Conservation (phyloP, 441 rosid species). For the Breynia disticha region DNA sequence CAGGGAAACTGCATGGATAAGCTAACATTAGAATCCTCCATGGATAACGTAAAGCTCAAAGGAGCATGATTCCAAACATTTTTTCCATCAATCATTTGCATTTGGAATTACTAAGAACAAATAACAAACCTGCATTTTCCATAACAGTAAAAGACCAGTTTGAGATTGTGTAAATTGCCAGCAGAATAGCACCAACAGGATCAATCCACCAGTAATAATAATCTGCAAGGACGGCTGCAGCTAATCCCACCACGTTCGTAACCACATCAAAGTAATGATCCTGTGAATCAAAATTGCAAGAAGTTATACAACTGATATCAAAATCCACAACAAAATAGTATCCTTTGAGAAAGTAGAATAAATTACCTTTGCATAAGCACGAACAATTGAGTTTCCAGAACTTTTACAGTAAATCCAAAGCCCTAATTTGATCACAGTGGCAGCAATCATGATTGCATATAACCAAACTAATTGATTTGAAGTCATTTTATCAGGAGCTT, state of each 20-base stretch:
- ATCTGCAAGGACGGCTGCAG: conserved; percentile 72
- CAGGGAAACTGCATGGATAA: conserved; percentile 43
- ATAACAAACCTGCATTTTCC: conserved; percentile 61
- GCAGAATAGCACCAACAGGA: conserved; percentile 65
- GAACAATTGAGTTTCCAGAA: conserved; percentile 69
- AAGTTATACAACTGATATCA: conserved; percentile 1
- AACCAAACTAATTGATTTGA: conserved; percentile 48
- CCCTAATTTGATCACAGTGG: conserved; percentile 60
- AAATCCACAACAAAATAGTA: background rate
- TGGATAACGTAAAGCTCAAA: too few species aligned
- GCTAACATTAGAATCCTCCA: conserved; percentile 1
- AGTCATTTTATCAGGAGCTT: conserved; percentile 36
- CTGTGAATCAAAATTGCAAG: conserved; percentile 17
- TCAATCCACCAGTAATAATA: conserved; percentile 72
- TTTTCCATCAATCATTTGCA: background rate
- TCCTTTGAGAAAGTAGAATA: background rate
- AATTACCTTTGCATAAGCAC: conserved; percentile 83
- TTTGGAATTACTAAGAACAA: background rate
- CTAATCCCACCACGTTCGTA: conserved; percentile 66
- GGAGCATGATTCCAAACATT: too few species aligned
- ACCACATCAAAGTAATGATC: conserved; percentile 70
- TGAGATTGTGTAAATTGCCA: conserved; percentile 64
- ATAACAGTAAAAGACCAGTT: conserved; percentile 77
- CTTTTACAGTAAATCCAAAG: conserved; percentile 82
- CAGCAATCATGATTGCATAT: conserved; percentile 63